Evolutionary conservation across 345 rosid species (phyloP), one percentile per base, ranked within the genome.

Genomic region (Kandelia obovata): DNA sequence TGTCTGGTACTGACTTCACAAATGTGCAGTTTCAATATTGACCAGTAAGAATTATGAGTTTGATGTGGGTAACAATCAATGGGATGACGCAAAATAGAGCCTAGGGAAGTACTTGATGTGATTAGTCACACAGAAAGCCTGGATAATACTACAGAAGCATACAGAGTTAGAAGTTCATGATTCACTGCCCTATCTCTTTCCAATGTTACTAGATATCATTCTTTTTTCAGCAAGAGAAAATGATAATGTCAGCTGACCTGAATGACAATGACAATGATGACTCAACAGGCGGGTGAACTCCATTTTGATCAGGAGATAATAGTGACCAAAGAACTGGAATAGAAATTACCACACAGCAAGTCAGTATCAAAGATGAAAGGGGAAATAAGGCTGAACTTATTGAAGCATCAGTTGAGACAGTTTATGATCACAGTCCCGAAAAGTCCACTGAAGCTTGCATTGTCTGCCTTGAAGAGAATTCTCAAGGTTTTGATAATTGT

Each of bases 301-400:
- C 78, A 34, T 64, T 89, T 73, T 85, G 83, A 61, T 78, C 80
- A 39, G 94, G 87, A 60, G 97, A 83, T 26, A 93, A 87, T 28
- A 93, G 73, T 8, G 98, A 86, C 97, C 94, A 93, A 69, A 89
- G 83, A 53, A 89, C 98, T 91, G 88, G 60, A 75, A 70, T 46
- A 71, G 15, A 64, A 62, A 58, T 46, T 21, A 65, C 60, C 27
- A 49, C 11, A 59, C 1, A 60, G 21, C 58, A 59, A 15, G 21
- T 81, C 51, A 75, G 49, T 5, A 8, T 61, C 11, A 23, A 65
- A 61, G 46, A 64, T 3, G 7, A 28, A 28, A 46, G 34, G n/a
- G 56, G 32, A 37, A 47, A 30, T 27, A 52, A 49, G 6, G 15
- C 15, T 30, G 58, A 70, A 23, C 53, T 53, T 35, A 11, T 31